Percentiles rank a stretch among this genome's conserved stretches.
Evolutionary conservation across 148 eudicot genomes (phyloP).

Genomic region (Spergularia bocconei): DNA sequence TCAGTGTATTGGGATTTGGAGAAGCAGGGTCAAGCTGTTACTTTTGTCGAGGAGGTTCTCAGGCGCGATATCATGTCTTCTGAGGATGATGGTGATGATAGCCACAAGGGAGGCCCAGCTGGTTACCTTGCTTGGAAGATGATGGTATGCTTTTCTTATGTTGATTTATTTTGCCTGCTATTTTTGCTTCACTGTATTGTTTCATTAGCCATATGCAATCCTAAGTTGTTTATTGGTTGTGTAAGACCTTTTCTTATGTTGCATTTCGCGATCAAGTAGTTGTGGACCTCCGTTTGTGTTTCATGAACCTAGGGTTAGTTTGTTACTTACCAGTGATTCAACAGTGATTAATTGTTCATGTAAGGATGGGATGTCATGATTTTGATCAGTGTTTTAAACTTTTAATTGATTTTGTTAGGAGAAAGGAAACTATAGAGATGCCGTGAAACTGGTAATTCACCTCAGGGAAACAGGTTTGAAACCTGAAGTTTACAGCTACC

Average conservation of each 20-base stretch:
- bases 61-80: constrained; percentile 44
- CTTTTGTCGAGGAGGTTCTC: constrained; percentile 68
- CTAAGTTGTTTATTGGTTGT: neutral
- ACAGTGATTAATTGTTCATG: no score
- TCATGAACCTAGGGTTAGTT: no score
- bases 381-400: constrained; percentile 7
- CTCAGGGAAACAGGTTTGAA: constrained; percentile 59
- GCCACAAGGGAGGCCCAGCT: constrained; percentile 69
- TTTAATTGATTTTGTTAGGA: constrained; percentile 40
- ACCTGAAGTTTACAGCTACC: constrained; percentile 81
- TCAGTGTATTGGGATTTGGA: constrained; percentile 72
- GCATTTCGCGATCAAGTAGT: neutral
- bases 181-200: neutral
- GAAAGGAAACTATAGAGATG: constrained; percentile 74
- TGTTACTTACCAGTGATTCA: no score
- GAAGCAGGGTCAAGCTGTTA: constrained; percentile 51
- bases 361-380: neutral
- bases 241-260: neutral
- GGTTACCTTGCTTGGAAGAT: constrained; percentile 98
- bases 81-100: constrained; percentile 38
- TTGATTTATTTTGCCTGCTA: neutral
- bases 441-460: constrained; percentile 64
- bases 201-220: neutral
- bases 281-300: neutral
- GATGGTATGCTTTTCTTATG: constrained; percentile 55